Percentiles rank a stretch among this genome's conserved stretches.
phyloP scores from a whole-genome alignment of 768 basidiomycete genomes.

The Suillus subalutaceus region DNA sequence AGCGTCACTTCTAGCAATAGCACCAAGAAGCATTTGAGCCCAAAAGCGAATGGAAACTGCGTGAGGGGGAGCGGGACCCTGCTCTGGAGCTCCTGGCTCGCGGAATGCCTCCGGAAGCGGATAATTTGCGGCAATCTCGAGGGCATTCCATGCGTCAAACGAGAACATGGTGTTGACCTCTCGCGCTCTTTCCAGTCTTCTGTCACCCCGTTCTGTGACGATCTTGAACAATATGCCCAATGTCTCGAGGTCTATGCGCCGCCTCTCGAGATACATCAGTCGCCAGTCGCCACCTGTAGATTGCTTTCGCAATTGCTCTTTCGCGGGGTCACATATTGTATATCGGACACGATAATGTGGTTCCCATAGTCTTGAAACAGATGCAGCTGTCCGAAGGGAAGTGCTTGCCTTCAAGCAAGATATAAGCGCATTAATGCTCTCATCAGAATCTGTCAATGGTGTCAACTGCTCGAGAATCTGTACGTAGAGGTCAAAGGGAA shows the following conservation, averaged over 20 bases:
- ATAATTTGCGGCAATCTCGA: conserved; percentile 43
- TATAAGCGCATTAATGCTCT: conserved; percentile 37
- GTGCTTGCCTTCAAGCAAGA: conserved; percentile 43
- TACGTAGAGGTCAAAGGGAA: conserved; percentile 40
- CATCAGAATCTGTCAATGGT: conserved; percentile 21
- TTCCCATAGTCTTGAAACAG: conserved; percentile 49
- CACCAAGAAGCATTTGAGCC: conserved; percentile 47
- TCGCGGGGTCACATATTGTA: conserved; percentile 38
- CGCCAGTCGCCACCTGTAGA: conserved; percentile 44
- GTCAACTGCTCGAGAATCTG: conserved; percentile 41
- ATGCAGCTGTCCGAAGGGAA: conserved; percentile 48
- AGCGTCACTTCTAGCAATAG: conserved; percentile 46
- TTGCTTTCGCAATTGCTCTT: conserved; percentile 39
- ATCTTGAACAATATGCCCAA: conserved; percentile 46
- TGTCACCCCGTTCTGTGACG: conserved; percentile 33
- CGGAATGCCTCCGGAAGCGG: conserved; percentile 37
- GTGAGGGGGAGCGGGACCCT: conserved; percentile 22
- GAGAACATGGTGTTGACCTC: conserved; percentile 42
- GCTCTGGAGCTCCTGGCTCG: conserved; percentile 15
- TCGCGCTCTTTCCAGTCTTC: conserved; percentile 42
- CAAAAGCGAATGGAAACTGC: conserved; percentile 51
- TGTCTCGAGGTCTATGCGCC: conserved; percentile 46
- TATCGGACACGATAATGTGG: conserved; percentile 55
- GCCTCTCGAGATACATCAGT: conserved; percentile 46
- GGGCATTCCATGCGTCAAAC: conserved; percentile 59